Conservation (phyloP, 441 rosid species). For the Jatropha podagrica region DNA sequence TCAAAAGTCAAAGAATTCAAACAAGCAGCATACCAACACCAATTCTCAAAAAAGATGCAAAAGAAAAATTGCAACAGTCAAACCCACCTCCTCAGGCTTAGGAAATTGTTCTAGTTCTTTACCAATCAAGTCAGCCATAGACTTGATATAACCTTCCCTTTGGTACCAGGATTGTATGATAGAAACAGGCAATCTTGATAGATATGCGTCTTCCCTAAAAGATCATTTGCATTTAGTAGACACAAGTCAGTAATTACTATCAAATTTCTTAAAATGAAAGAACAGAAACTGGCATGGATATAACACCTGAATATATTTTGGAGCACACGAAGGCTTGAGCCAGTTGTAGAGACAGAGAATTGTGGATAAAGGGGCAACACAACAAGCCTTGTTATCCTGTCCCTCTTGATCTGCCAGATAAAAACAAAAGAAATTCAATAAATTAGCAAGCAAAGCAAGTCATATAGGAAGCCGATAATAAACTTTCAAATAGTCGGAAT, state of each 20-base stretch:
- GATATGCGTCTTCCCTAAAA: constrained; percentile 69
- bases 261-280: background rate
- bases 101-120: constrained; percentile 66
- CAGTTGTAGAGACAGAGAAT: constrained; percentile 90
- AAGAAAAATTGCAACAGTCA: background rate
- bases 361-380: constrained; percentile 96
- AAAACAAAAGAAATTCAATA: background rate
- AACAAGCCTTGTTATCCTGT: constrained; percentile 78
- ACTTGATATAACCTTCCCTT: constrained; percentile 73
- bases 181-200: constrained; percentile 80
- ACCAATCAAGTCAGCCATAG: constrained; percentile 91
- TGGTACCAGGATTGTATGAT: constrained; percentile 87
- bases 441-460: background rate
- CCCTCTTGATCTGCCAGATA: constrained; percentile 70
- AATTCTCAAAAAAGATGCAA: constrained; percentile 6
- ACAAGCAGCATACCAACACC: background rate
- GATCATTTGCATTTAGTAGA: constrained; percentile 18
- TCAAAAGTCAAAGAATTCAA: constrained; percentile 1
- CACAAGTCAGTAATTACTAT: constrained; percentile 14
- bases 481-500: background rate
- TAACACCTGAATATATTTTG: constrained; percentile 64
- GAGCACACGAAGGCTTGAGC: constrained; percentile 88
- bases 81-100: constrained; percentile 67
- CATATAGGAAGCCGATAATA: background rate
- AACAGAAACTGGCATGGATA: constrained; percentile 14